These are phyloP conservation scores for Achlya hypogyna DNA, from an alignment of 352 stramenopile species.

Conservation along the genomic window DNA sequence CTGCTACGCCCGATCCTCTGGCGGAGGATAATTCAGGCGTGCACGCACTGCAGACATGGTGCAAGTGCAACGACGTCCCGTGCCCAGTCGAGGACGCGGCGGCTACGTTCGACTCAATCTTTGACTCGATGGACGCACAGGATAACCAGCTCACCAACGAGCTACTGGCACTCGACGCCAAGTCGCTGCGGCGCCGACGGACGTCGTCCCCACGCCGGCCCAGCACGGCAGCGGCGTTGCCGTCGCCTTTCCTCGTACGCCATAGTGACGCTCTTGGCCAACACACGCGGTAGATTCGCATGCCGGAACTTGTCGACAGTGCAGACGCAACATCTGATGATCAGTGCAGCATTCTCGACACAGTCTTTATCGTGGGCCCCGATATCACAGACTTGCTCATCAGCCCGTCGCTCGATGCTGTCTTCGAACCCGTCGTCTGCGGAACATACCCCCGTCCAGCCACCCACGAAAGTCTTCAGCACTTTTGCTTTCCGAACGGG, in stretches of 20 bases:
- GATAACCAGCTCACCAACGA: conserved; percentile 18
- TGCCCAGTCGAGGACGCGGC: background rate
- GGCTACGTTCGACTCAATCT: background rate
- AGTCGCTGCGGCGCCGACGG: background rate
- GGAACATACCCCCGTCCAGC: background rate
- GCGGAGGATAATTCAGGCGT: background rate
- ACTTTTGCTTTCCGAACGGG: conserved; percentile 18
- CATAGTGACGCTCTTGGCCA: background rate
- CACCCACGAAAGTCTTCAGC: conserved; percentile 10
- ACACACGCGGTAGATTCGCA: background rate
- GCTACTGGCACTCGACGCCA: background rate
- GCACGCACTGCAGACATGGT: no score
- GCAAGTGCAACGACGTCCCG: conserved; percentile 3
- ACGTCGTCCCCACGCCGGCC: background rate
- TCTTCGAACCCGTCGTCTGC: conserved; percentile 13
- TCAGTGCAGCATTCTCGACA: background rate
- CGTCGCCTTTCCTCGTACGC: background rate
- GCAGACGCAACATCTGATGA: background rate
- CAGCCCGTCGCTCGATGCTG: background rate
- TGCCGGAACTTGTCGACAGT: background rate
- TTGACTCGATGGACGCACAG: conserved; percentile 12
- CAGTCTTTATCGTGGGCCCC: background rate
- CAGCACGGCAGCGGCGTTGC: background rate
- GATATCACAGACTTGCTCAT: conserved; percentile 15
- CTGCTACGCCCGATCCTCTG: background rate